Evolutionary conservation across 108 stramenopile genomes (phyloP).

Genomic region (Mayamaea pseudoterrestris): DNA sequence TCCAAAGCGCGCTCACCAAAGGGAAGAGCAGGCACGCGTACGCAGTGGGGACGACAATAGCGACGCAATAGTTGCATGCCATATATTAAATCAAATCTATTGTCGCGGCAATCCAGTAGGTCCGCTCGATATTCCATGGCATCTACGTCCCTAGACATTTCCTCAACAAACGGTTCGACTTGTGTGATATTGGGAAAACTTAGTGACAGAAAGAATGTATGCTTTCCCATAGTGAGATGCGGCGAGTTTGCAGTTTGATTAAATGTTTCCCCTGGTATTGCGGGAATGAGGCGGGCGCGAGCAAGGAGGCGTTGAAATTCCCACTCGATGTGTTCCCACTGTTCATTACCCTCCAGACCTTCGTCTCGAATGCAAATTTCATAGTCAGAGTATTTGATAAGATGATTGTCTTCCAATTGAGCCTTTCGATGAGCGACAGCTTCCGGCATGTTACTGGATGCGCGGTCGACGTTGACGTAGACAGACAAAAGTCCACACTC

Average conservation of each 20-base stretch:
- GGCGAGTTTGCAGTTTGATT: conserved; percentile 50
- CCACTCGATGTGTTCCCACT: conserved; percentile 70
- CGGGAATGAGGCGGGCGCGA: conserved; percentile 55
- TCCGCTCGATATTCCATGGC: conserved; percentile 88
- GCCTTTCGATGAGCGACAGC: conserved; percentile 22
- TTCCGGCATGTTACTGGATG: conserved; percentile 12
- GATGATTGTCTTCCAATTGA: conserved; percentile 37
- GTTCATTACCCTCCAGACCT: conserved; percentile 21
- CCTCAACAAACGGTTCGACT: conserved; percentile 65
- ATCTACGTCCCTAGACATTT: conserved; percentile 82
- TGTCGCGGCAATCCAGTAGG: conserved; percentile 53
- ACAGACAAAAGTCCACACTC: conserved; percentile 35
- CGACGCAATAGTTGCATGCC: conserved; percentile 55
- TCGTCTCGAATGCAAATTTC: conserved; percentile 74
- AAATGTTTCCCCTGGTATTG: conserved; percentile 50
- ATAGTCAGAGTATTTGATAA: conserved; percentile 67
- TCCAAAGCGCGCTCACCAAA: conserved; percentile 51
- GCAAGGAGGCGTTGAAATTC: conserved; percentile 66
- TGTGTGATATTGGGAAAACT: conserved; percentile 65
- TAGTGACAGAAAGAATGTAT: conserved; percentile 75
- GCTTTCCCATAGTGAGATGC: conserved; percentile 67
- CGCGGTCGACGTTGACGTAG: conserved; percentile 66
- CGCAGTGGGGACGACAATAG: conserved; percentile 53
- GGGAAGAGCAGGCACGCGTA: conserved; percentile 65
- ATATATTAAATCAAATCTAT: conserved; percentile 70